A percentile compares a stretch with the other conserved stretches of the same genome.
phyloP scores from a whole-genome alignment of 2,329 filamentous ascomycete species.

The Ophiostoma novo-ulmi region DNA sequence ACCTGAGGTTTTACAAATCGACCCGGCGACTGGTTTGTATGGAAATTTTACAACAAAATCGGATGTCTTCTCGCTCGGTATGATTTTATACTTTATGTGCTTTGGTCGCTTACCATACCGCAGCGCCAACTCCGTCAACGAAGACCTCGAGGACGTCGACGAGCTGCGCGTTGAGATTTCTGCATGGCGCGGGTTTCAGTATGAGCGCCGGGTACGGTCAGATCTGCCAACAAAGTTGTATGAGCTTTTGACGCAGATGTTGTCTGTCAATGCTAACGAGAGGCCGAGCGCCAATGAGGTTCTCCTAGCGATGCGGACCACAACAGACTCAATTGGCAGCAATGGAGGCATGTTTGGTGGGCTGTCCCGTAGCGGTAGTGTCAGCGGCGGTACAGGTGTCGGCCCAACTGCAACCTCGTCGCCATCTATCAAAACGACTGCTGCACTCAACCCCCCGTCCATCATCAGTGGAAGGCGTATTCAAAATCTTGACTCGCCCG shows the following conservation, averaged over 20 bases:
- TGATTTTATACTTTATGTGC: constrained; percentile 98
- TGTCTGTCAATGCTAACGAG: constrained; percentile 70
- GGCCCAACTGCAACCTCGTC: neutral
- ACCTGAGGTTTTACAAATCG: constrained; percentile 77
- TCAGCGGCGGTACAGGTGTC: neutral
- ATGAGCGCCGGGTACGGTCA: constrained; percentile 65
- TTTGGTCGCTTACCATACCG: constrained; percentile 83
- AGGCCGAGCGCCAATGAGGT: constrained; percentile 85
- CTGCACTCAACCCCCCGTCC: constrained; percentile 28
- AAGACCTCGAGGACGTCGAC: constrained; percentile 89
- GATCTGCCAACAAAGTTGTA: constrained; percentile 87
- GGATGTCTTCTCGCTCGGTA: constrained; percentile 95
- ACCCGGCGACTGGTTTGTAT: constrained; percentile 61
- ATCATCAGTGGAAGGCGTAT: constrained; percentile 43
- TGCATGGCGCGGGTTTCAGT: constrained; percentile 80
- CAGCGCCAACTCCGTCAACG: constrained; percentile 76
- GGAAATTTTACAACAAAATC: constrained; percentile 96
- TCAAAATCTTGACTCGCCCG: constrained; percentile 53
- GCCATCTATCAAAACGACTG: constrained; percentile 13
- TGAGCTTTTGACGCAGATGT: constrained; percentile 70
- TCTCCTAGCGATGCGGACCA: constrained; percentile 67
- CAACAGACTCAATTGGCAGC: constrained; percentile 38
- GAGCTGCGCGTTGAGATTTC: constrained; percentile 78
- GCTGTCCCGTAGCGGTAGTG: neutral
- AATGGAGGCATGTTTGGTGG: constrained; percentile 15